These are phyloP conservation scores for Scheffersomyces amazonensis DNA, from an alignment of 805 yeast genomes.

Conservation along the genomic window DNA sequence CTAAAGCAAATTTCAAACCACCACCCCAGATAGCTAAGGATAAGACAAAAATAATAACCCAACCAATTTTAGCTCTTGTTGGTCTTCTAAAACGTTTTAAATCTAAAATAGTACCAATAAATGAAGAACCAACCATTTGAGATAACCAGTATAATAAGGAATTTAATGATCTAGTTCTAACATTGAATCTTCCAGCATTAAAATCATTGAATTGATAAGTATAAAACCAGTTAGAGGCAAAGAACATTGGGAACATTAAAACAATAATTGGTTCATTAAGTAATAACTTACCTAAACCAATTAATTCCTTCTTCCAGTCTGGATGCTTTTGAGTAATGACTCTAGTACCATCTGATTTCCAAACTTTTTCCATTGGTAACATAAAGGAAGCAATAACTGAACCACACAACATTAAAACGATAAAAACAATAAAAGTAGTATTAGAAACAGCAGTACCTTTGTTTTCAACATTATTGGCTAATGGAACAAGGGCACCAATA, in stretches of 20 bases:
- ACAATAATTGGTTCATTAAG: slow-evolving; percentile 42
- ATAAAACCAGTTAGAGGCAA: slow-evolving; percentile 65
- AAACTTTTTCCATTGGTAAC: slow-evolving; percentile 49
- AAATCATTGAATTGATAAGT: slow-evolving; percentile 61
- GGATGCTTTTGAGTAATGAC: slow-evolving; percentile 47
- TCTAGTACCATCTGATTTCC: slow-evolving; percentile 47
- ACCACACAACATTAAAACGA: slow-evolving; percentile 50
- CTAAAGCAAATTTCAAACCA: slow-evolving; percentile 47
- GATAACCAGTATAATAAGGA: slow-evolving; percentile 58
- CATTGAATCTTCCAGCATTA: slow-evolving; percentile 53
- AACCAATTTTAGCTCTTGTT: slow-evolving; percentile 47
- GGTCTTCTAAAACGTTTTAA: slow-evolving; percentile 37
- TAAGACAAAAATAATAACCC: slow-evolving; percentile 32
- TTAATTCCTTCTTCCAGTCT: slow-evolving; percentile 42
- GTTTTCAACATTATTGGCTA: slow-evolving; percentile 47
- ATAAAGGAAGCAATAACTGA: slow-evolving; percentile 40
- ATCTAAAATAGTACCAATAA: slow-evolving; percentile 50
- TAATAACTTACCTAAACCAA: slow-evolving; percentile 37
- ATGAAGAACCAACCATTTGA: slow-evolving; percentile 56
- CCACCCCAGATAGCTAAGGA: slow-evolving; percentile 59
- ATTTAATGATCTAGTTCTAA: slow-evolving; percentile 61
- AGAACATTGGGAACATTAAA: slow-evolving; percentile 55
- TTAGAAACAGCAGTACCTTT: slow-evolving; percentile 35
- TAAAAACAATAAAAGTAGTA: slow-evolving; percentile 54
- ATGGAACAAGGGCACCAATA: slow-evolving; percentile 57